phyloP scores from a whole-genome alignment of 208 protist genomes.

The Angomonas deanei region DNA sequence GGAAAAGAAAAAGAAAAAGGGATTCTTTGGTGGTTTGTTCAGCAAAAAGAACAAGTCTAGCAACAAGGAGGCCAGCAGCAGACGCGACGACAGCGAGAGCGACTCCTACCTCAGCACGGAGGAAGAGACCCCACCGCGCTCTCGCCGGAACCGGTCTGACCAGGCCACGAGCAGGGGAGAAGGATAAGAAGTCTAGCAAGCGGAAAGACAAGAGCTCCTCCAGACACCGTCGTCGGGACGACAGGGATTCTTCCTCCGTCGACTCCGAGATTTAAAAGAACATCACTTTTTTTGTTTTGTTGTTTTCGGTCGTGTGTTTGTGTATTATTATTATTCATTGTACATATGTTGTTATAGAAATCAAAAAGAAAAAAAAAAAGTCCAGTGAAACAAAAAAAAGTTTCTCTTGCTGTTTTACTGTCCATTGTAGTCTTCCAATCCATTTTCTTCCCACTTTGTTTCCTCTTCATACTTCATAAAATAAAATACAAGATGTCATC shows the following conservation, averaged over 20 bases:
- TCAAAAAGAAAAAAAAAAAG: too few relatives aligned
- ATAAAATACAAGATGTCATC: too few relatives aligned
- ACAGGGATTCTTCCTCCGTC: not conserved
- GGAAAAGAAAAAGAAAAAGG: constrained; percentile 14
- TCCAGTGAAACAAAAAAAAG: too few relatives aligned
- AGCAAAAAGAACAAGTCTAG: constrained; percentile 26
- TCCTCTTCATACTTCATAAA: too few relatives aligned
- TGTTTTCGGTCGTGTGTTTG: too few relatives aligned
- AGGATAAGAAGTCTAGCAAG: not conserved
- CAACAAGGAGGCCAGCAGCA: constrained; percentile 12
- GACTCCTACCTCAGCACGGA: not conserved
- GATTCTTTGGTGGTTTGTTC: constrained; percentile 23
- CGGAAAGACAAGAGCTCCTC: not conserved
- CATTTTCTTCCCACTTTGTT: too few relatives aligned
- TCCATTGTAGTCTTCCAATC: too few relatives aligned
- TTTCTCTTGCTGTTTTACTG: too few relatives aligned
- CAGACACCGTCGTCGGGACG: not conserved
- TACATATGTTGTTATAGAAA: too few relatives aligned
- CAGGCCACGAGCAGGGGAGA: not conserved
- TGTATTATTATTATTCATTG: too few relatives aligned
- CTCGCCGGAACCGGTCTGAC: not conserved
- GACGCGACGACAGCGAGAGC: not conserved
- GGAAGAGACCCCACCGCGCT: not conserved
- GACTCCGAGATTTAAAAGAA: constrained; percentile 1
- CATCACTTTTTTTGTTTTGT: too few relatives aligned